Evolutionary conservation across 768 basidiomycete species (phyloP).

Genomic region (Termitomyces sp.): DNA sequence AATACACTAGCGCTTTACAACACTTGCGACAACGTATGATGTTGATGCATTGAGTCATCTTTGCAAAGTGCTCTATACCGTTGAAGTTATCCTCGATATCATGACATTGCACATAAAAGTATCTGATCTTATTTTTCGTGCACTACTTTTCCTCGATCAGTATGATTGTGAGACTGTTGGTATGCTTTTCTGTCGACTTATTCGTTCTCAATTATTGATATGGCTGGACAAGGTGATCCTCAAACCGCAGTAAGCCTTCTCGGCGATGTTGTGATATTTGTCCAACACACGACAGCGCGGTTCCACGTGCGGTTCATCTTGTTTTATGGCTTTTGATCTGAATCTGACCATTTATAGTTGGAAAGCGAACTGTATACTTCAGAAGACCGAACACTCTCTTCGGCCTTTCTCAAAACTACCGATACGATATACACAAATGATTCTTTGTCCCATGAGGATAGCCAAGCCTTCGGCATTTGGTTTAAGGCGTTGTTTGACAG

Average conservation of each 20-base stretch:
- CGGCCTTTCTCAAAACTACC: constrained; percentile 45
- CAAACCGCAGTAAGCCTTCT: constrained; percentile 76
- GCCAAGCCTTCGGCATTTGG: constrained; percentile 49
- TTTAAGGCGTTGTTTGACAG: constrained; percentile 75
- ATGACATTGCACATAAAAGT: constrained; percentile 62
- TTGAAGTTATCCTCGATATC: constrained; percentile 59
- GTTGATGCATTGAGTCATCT: constrained; percentile 65
- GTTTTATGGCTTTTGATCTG: not conserved
- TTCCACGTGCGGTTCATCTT: constrained; percentile 44
- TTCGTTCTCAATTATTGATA: not conserved
- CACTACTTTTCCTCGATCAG: constrained; percentile 56
- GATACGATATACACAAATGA: constrained; percentile 35
- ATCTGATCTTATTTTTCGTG: constrained; percentile 58
- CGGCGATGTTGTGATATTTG: constrained; percentile 73
- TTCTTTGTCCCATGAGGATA: constrained; percentile 37
- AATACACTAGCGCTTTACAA: constrained; percentile 49
- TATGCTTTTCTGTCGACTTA: constrained; percentile 25
- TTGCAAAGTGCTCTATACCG: constrained; percentile 58
- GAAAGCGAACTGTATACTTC: constrained; percentile 39
- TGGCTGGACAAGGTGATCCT: constrained; percentile 55
- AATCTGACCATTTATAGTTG: constrained; percentile 32
- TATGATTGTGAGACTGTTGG: constrained; percentile 82
- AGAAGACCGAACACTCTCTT: constrained; percentile 38
- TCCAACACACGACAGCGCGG: constrained; percentile 58
- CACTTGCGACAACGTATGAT: constrained; percentile 46